A percentile compares a stretch with the other conserved stretches of the same genome.
phyloP scores from a whole-genome alignment of 75 land plant species.

The Isoetes taiwanensis region DNA sequence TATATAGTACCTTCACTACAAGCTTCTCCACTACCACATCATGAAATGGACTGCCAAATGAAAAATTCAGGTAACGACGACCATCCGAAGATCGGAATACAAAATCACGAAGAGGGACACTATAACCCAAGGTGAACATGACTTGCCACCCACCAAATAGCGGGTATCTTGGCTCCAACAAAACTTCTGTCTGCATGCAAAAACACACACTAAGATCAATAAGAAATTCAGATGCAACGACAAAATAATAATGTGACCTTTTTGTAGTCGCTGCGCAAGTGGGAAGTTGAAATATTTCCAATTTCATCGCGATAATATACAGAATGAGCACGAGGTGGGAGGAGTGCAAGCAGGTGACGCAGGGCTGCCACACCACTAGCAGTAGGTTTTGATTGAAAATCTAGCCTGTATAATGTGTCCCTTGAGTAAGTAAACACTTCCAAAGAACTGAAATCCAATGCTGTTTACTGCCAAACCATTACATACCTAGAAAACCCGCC shows the following conservation, averaged over 20 bases:
- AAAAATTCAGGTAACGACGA: slow-evolving; percentile 56
- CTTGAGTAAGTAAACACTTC: slow-evolving; percentile 3
- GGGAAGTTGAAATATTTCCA: slow-evolving; percentile 95
- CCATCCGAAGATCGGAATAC: slow-evolving; percentile 56
- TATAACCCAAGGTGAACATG: slow-evolving; percentile 85
- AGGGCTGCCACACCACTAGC: slow-evolving; percentile 60
- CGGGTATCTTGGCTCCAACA: slow-evolving; percentile 91
- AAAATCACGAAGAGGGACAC: slow-evolving; percentile 81
- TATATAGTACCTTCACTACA: slow-evolving; percentile 40
- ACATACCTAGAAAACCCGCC: slow-evolving; percentile 94
- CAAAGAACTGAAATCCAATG: not conserved
- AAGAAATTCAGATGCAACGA: not conserved
- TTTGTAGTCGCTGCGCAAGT: slow-evolving; percentile 52
- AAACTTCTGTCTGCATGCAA: slow-evolving; percentile 70
- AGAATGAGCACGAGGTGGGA: slow-evolving; percentile 92
- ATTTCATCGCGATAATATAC: slow-evolving; percentile 94
- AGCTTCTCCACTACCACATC: slow-evolving; percentile 67
- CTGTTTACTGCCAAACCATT: not conserved
- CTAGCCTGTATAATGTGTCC: slow-evolving; percentile 39
- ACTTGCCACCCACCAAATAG: slow-evolving; percentile 98
- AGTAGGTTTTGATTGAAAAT: slow-evolving; percentile 60
- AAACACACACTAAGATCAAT: not conserved
- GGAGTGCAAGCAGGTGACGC: slow-evolving; percentile 47
- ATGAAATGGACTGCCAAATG: slow-evolving; percentile 54
- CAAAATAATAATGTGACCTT: slow-evolving; percentile 19